Evolutionary conservation across 2,329 filamentous ascomycete genomes (phyloP), one percentile per base, ranked within the genome.

Genomic region (Fusarium kyushuense): DNA sequence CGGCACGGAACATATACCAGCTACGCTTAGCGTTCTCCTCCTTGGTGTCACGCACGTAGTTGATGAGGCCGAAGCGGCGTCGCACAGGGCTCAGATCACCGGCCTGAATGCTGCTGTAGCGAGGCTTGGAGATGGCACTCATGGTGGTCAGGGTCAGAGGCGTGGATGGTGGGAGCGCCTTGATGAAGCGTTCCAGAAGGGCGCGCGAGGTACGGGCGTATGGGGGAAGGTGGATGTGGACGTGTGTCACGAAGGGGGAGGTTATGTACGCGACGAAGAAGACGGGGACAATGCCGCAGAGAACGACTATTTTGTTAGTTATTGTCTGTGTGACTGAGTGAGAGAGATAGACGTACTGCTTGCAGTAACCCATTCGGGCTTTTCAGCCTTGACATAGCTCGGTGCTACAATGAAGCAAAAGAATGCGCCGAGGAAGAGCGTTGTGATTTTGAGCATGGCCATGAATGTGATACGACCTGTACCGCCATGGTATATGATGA

Each of bases 401-500:
- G 91, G 91, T 0, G 86, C 87, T 49, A 90, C 83, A 27, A 93
- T 79, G 52, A 90, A 79, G 67, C 83, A 84, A 72, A 92, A 92
- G 70, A 91, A 87, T 23, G 84, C 84, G 57, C 90, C 90, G 38
- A 92, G 78, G 63, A 93, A 87, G 40, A 96, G 84, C 5, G 90
- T 90, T 1, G 89, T 89, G 57, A 95, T 80, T 73, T 93, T 93
- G 65, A 92, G 77, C 74, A 89, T 86, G 48, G 90, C 91, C 45
- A 95, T 79, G 69, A 91, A 90, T 9, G 89, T 87, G 30, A 87
- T 90, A 59, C 87, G 85, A 11, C 84, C 84, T 1, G 87, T 90
- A 53, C 92, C 92, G 54, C 89, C 89, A 79, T 94, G 91, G 78
- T 92, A 96, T 65, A 96, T 86, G 70, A 93, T 84, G 29, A 94